Conservation (phyloP, 441 rosid genomes). For the Biscutella auriculata region DNA sequence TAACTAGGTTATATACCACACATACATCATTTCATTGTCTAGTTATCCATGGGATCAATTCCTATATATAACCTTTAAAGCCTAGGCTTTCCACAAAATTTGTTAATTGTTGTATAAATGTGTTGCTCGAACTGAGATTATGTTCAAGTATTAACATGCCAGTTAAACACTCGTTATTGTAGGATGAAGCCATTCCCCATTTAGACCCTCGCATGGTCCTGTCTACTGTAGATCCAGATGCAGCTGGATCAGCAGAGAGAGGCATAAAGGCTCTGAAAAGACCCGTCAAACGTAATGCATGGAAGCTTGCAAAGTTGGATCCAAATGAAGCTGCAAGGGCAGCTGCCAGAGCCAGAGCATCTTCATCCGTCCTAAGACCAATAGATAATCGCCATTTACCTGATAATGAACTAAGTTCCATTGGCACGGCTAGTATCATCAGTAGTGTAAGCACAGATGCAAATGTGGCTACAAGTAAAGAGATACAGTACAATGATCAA, state of each 20-base stretch:
- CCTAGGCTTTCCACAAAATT: too few relatives aligned
- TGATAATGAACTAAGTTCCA: constrained; percentile 48
- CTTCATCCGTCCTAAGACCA: constrained; percentile 54
- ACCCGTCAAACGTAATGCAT: constrained; percentile 46
- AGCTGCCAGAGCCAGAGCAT: constrained; percentile 66
- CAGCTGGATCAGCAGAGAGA: constrained; percentile 34
- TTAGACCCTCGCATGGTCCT: constrained; percentile 69
- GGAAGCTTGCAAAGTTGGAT: constrained; percentile 63
- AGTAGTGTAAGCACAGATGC: constrained; percentile 48
- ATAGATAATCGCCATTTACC: constrained; percentile 31
- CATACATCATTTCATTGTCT: too few relatives aligned
- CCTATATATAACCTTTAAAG: too few relatives aligned
- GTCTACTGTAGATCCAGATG: constrained; percentile 69
- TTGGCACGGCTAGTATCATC: constrained; percentile 36
- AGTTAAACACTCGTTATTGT: background rate
- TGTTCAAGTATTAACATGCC: background rate
- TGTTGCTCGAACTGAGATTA: too few relatives aligned
- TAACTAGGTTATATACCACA: too few relatives aligned
- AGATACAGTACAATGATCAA: constrained; percentile 35
- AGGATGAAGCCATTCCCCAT: constrained; percentile 68
- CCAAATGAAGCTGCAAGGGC: constrained; percentile 50
- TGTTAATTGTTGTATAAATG: too few relatives aligned
- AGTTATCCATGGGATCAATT: too few relatives aligned
- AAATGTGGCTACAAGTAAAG: constrained; percentile 41
- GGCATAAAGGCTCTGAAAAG: constrained; percentile 32